A percentile compares a stretch with the other conserved stretches of the same genome.
Conservation (phyloP, 2,329 filamentous ascomycete species). For the Thelonectria rubi region DNA sequence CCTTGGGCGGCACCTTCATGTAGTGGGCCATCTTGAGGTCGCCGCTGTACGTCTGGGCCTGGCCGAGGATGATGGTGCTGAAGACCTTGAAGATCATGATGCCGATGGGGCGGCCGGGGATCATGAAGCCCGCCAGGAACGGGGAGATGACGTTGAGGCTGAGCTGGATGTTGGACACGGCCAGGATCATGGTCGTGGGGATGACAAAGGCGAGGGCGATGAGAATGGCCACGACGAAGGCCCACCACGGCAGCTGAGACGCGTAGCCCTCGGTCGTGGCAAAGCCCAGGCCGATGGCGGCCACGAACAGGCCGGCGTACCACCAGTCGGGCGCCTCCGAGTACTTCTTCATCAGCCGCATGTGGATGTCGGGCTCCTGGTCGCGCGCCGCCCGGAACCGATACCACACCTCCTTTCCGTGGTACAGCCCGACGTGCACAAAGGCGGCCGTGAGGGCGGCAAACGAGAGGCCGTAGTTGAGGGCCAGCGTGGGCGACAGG, state of each 20-base stretch:
- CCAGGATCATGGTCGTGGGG: conserved; percentile 43
- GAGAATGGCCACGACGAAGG: conserved; percentile 40
- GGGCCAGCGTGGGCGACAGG: conserved; percentile 56
- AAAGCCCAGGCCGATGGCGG: conserved; percentile 47
- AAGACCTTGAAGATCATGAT: conserved; percentile 43
- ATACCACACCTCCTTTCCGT: conserved; percentile 55
- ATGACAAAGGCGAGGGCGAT: conserved; percentile 40
- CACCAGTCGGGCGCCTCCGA: conserved; percentile 52
- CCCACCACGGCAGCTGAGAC: conserved; percentile 44
- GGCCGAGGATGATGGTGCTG: conserved; percentile 44
- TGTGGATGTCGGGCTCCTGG: conserved; percentile 50
- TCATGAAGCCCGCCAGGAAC: conserved; percentile 44
- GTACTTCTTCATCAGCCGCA: conserved; percentile 47
- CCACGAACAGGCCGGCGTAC: conserved; percentile 47
- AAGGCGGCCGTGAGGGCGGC: conserved; percentile 56
- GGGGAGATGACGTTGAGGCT: conserved; percentile 54
- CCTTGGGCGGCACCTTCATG: conserved; percentile 57
- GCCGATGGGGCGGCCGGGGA: conserved; percentile 37
- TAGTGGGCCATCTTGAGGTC: conserved; percentile 62
- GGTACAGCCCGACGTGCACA: conserved; percentile 49
- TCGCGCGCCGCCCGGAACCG: conserved; percentile 56
- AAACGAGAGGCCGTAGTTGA: conserved; percentile 55
- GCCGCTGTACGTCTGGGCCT: conserved; percentile 56
- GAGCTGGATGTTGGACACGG: conserved; percentile 49
- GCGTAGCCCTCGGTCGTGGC: conserved; percentile 39